phyloP scores from a whole-genome alignment of 164 flowering plant genomes.

The Pachysandra terminalis region DNA sequence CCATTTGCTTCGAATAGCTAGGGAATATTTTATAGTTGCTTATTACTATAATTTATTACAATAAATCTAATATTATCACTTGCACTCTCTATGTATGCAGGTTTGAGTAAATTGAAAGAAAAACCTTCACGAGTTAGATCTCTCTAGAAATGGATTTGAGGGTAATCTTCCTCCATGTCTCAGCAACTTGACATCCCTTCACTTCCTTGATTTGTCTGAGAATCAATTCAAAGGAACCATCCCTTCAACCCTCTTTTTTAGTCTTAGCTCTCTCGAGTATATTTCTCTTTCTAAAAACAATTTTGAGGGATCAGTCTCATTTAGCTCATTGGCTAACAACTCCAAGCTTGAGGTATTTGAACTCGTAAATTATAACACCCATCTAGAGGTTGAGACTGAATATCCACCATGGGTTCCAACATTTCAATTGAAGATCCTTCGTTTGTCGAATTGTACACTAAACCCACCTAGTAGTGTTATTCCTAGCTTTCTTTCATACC shows the following conservation, averaged over 20 bases:
- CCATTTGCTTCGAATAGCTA: neutral
- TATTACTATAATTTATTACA: no score
- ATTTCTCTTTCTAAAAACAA: conserved; percentile 19
- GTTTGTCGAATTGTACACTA: neutral
- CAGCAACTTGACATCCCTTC: conserved; percentile 16
- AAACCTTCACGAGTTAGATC: conserved; percentile 17
- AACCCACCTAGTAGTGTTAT: neutral
- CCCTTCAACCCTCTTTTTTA: neutral
- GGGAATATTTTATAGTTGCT: no score
- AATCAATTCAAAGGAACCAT: conserved; percentile 17
- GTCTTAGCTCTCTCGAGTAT: conserved; percentile 7
- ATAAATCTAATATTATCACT: no score
- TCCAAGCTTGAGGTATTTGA: conserved; percentile 7
- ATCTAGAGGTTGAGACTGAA: neutral
- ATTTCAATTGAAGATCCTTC: conserved; percentile 5
- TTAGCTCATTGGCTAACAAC: conserved; percentile 9
- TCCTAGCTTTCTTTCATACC: conserved; percentile 15
- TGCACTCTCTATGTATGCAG: conserved; percentile 9
- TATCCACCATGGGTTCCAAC: neutral
- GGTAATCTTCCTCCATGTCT: conserved; percentile 19
- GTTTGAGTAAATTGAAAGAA: conserved; percentile 11
- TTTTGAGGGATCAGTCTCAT: conserved; percentile 11
- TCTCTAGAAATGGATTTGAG: neutral
- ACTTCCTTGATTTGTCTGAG: conserved; percentile 13
- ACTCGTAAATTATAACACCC: neutral